Evolutionary conservation across 768 basidiomycete genomes (phyloP).

Genomic region (Leccinum boreale): DNA sequence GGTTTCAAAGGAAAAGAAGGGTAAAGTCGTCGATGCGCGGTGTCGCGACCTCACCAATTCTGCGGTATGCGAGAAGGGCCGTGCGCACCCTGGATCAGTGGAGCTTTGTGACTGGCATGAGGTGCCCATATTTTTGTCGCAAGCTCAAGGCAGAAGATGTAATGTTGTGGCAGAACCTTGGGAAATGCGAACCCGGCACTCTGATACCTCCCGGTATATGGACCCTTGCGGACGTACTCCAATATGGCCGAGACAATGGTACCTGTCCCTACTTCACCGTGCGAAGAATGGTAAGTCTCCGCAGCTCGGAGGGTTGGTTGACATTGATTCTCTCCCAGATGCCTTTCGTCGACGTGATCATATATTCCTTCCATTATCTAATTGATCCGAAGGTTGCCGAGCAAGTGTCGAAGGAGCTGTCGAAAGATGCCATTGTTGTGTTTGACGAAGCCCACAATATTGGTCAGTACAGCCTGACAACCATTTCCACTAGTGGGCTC

Average conservation of each 20-base stretch:
- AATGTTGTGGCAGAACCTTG: conserved; percentile 60
- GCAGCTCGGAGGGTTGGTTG: not conserved
- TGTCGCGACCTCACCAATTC: conserved; percentile 94
- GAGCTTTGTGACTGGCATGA: conserved; percentile 96
- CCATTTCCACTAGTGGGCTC: not conserved
- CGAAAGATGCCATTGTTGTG: conserved; percentile 97
- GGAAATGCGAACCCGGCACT: conserved; percentile 74
- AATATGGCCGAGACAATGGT: conserved; percentile 80
- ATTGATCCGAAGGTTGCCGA: conserved; percentile 99
- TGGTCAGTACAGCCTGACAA: conserved; percentile 45
- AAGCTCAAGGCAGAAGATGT: not conserved
- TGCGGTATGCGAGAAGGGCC: conserved; percentile 75
- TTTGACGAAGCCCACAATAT: conserved; percentile 99
- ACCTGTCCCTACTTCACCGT: conserved; percentile 96
- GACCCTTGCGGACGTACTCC: conserved; percentile 90
- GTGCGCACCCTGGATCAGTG: conserved; percentile 84
- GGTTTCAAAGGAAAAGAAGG: conserved; percentile 98
- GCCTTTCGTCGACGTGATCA: conserved; percentile 93
- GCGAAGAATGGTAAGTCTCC: conserved; percentile 77
- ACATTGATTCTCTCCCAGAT: conserved; percentile 52
- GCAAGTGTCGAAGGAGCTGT: conserved; percentile 96
- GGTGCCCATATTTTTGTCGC: conserved; percentile 42
- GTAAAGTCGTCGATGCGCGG: conserved; percentile 92
- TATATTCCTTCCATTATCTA: conserved; percentile 98
- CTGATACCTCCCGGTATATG: conserved; percentile 85